Base-by-base conservation (phyloP, 345 rosid genomes). In the Aquilaria sinensis region DNA sequence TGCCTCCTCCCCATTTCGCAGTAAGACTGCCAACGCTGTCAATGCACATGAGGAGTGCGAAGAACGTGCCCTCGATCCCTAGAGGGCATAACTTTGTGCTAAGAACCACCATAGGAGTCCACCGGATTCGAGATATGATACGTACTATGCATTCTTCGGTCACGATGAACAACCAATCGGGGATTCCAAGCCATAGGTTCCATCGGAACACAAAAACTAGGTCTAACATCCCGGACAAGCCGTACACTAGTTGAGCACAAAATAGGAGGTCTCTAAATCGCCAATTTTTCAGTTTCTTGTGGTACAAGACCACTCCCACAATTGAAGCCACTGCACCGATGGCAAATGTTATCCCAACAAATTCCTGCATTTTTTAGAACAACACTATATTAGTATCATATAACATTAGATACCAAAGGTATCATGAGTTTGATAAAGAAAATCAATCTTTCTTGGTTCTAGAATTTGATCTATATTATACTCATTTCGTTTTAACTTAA, bases 11-110 rank as follows among this genome's bases (percentile, higher is more conserved):
- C 83, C 82, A 81, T 74, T 86, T 86, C 37, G 94, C 81, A 56
- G 87, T 68, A 55, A 89, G 78, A 10, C 64, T 57, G 34, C 96
- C 94, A 14, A 85, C 69, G 68, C 86, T 85, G 64, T 88, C 94
- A 0, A 89, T 87, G 75, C 90, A 81, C 95, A 83, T 90, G 31
- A 87, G 57, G 33, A 90, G 76, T 51, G 92, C 97, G 50, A 83
- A 87, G 50, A 90, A 85, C 1, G 92, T 85, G 47, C 96, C 97
- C 66, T 87, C 92, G 15, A 85, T 90, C 63, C 97, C 92, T 31
- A 77, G 50, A 67, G 96, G 96, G 68, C 96, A 88, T 2, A 90
- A 85, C 72, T 79, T 66, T 5, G 92, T 85, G 74, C 90, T 87
- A 16, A 90, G 69, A 13, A 90, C 84, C 2, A 87, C 69, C 92